These are phyloP conservation scores for Fusarium miscanthi DNA, from an alignment of 2,329 filamentous ascomycete species.

Conservation along the genomic window DNA sequence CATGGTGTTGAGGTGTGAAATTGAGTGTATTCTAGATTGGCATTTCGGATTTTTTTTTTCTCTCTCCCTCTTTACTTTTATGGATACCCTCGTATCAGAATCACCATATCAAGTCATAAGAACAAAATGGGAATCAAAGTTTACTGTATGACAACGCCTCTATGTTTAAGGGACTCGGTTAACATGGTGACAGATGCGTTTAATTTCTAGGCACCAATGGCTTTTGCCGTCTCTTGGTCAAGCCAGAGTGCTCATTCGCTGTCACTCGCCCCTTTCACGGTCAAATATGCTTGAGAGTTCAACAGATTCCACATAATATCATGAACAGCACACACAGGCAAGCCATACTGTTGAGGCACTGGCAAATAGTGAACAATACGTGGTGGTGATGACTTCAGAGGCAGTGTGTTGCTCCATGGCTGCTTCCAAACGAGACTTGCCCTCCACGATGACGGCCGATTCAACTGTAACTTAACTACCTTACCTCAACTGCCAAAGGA, in stretches of 20 bases:
- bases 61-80: not conserved
- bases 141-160: constrained; percentile 9
- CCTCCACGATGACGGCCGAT: constrained; percentile 7
- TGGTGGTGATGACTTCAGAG: constrained; percentile 9
- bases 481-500: constrained; percentile 2
- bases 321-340: not conserved
- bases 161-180: not conserved
- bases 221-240: constrained; percentile 1
- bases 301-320: not conserved
- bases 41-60: constrained; percentile 4
- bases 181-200: not conserved
- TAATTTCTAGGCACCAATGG: not conserved
- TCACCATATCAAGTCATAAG: constrained; percentile 4
- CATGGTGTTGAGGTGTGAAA: constrained; percentile 41
- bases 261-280: constrained; percentile 36
- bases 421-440: constrained; percentile 20
- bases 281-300: constrained; percentile 27
- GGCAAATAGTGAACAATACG: not conserved
- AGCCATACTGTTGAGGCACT: not conserved
- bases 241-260: constrained; percentile 12
- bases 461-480: constrained; percentile 7
- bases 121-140: constrained; percentile 21
- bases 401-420: constrained; percentile 4
- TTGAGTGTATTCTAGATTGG: constrained; percentile 37
- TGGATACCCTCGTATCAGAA: constrained; percentile 34